Evolutionary conservation across 2,329 filamentous ascomycete species (phyloP), one percentile per base, ranked within the genome.

Genomic region (Pyrenochaeta sp.): DNA sequence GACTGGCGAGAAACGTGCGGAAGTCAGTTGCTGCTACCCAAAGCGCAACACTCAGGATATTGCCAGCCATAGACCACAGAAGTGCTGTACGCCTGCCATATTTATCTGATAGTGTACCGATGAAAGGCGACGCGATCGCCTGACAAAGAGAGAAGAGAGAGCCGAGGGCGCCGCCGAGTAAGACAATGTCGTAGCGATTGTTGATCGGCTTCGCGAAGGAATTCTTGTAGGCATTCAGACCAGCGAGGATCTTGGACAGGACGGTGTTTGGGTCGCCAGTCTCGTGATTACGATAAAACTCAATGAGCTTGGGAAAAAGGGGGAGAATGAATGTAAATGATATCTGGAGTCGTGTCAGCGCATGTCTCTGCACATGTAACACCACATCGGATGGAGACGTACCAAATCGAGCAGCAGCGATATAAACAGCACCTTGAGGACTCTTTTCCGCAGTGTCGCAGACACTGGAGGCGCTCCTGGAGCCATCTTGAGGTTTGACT

Each of bases 301-400:
- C 88, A 72, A 97, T 87, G 30, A 99, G 87, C 45, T 91, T 92
- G 6, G 94, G 94, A 69, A 97, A 99, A 23, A 99, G 84, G 0
- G 94, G 94, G 7, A 99, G 86, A 68, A 97, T 97, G 69, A 99
- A 96, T 20, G 94, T 99, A 72, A 99, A 99, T 42, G 93, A 96
- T 64, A 97, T 90, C 93, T 96, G 53, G n/a, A 28, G 20, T 3
- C 4, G 9, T 34, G 44, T 58, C 32, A 55, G 49, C 38, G 24
- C 35, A 45, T 35, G 51, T n/a, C n/a, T n/a, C n/a, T n/a, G 11
- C 30, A 20, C n/a, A 17, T 21, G 35, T 26, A 31, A 23, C 18
- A 41, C 47, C n/a, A 30, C 44, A 35, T 69, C 29, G 17, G 35
- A 35, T 21, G 37, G 55, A 54, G 58, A 66, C 82, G 55, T 81